Evolutionary conservation across 2,329 filamentous ascomycete genomes (phyloP), one percentile per base, ranked within the genome.

Genomic region (Exophiala viscosa): DNA sequence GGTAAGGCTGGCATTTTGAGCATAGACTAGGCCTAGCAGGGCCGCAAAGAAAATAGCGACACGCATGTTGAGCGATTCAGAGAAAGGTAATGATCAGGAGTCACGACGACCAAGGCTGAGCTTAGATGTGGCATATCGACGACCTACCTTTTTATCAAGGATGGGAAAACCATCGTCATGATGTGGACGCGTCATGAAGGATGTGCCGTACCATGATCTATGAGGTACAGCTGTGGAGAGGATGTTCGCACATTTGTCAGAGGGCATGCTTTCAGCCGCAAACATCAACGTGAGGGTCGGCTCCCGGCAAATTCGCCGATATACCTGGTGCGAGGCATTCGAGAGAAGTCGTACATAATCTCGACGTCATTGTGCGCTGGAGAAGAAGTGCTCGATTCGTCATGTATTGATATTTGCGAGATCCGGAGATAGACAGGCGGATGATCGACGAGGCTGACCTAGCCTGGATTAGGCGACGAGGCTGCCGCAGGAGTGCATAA

Each of bases 1-100:
- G 13, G 43, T 32, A 14, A 54, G 31, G 45, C 49, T 48, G 4
- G 42, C 48, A 40, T 49, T 48, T n/a, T 55, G 50, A 8, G 45
- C 50, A 10, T 36, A 36, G 14, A 10, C 34, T 36, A 36, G 11
- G 34, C 34, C 34, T 36, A 36, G 11, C 5, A 36, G 14, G 34
- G 14, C 34, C 11, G 14, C 11, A 15, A 36, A 10, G 11, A 1
- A 15, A 5, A 36, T 10, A 15, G 5, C 2, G 3, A 36, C 6
- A 36, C 14, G 11, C 34, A 36, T 36, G 5, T 9, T 36, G 34
- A 10, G 34, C 3, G 3, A 4, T 5, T 36, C 10, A 36, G 14
- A 15, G 34, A 36, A 4, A 28, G 11, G 34, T 36, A 10, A 36
- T 5, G 34, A 10, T 15, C 11, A 36, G 34, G 14, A 13, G 14